These are phyloP conservation scores for Flueggea neowawraea DNA, from an alignment of 441 rosid genomes.

Conservation along the genomic window DNA sequence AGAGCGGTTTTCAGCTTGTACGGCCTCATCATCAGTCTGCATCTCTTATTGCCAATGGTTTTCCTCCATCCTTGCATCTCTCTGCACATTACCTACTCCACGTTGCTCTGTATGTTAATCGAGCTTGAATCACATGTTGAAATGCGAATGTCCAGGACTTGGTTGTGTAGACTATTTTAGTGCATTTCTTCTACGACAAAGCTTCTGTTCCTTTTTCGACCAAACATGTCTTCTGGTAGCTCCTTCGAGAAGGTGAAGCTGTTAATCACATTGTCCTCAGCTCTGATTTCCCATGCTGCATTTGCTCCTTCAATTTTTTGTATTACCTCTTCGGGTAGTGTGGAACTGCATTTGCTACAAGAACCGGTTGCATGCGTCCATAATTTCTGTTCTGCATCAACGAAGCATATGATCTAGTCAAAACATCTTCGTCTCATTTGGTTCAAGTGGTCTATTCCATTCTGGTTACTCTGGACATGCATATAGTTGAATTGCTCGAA, in stretches of 20 bases:
- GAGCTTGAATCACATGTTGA: constrained; percentile 33
- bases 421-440: constrained; percentile 5
- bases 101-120: constrained; percentile 27
- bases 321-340: constrained; percentile 13
- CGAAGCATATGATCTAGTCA: constrained; percentile 8
- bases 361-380: neutral
- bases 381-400: constrained; percentile 3
- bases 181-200: constrained; percentile 31
- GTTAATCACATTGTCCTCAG: constrained; percentile 16
- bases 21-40: constrained; percentile 63
- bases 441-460: constrained; percentile 2
- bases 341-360: constrained; percentile 15
- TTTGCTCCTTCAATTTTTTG: constrained; percentile 14
- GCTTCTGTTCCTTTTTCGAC: constrained; percentile 15
- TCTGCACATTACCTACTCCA: constrained; percentile 38
- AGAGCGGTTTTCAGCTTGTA: constrained; percentile 49
- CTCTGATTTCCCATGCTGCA: constrained; percentile 15
- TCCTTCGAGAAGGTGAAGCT: constrained; percentile 31
- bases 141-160: constrained; percentile 18
- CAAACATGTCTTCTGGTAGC: constrained; percentile 20
- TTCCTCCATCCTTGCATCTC: constrained; percentile 50
- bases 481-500: constrained; percentile 4
- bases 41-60: constrained; percentile 42
- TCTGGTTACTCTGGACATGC: neutral
- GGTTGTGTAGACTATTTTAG: constrained; percentile 19